Evolutionary conservation across 768 basidiomycete species (phyloP).

Genomic region (Suillus discolor): DNA sequence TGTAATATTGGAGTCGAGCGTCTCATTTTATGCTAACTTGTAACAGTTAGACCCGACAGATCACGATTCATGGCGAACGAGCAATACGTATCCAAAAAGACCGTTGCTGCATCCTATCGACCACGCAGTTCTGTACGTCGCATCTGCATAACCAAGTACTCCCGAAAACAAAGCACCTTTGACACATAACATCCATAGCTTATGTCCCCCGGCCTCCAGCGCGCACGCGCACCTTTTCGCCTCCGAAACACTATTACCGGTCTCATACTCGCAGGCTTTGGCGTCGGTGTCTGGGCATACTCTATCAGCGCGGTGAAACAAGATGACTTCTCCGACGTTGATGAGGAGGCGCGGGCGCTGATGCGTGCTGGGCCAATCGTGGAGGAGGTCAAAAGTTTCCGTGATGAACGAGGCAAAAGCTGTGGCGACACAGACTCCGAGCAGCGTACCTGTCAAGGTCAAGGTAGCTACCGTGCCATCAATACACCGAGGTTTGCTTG

Average conservation of each 20-base stretch:
- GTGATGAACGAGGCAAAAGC: conserved; percentile 25
- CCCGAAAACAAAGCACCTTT: not conserved
- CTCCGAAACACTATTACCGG: conserved; percentile 82
- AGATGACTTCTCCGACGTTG: conserved; percentile 87
- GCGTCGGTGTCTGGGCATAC: conserved; percentile 84
- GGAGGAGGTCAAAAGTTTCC: conserved; percentile 34
- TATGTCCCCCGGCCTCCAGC: conserved; percentile 86
- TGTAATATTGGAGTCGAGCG: not conserved
- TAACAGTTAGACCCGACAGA: not conserved
- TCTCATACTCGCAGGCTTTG: conserved; percentile 67
- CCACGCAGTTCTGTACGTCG: conserved; percentile 41
- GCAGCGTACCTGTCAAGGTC: not conserved
- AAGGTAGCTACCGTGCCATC: not conserved
- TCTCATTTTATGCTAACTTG: not conserved
- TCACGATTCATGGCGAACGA: conserved; percentile 33
- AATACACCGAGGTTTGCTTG: conserved; percentile 47
- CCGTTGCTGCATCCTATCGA: conserved; percentile 38
- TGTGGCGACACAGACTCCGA: conserved; percentile 11
- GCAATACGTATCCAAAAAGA: conserved; percentile 37
- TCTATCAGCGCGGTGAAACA: conserved; percentile 94
- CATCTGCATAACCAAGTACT: not conserved
- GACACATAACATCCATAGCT: conserved; percentile 43
- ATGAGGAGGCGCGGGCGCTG: conserved; percentile 71
- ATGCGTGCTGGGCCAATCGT: conserved; percentile 32
- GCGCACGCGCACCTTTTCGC: conserved; percentile 86